Base-by-base conservation (phyloP, 352 stramenopile genomes). In the Aphanomyces cochlioides region DNA sequence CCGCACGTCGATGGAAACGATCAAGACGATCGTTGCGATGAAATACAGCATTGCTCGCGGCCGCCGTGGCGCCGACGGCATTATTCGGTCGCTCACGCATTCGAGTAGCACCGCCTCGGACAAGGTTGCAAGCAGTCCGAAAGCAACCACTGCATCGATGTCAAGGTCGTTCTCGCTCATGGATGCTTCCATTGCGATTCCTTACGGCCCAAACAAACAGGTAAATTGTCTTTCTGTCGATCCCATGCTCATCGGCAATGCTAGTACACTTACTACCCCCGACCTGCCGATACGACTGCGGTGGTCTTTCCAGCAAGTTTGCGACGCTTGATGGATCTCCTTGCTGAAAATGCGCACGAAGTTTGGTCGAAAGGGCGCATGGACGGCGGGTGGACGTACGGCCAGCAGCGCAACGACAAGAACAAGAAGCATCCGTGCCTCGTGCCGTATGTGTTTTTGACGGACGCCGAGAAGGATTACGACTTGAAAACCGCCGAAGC, bases 1-100 rank as follows among this genome's bases (percentile, higher is more conserved):
- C 67, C 84, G 86, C 19, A 93, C 87, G 64, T 93, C 86, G n/a
- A 79, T 94, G 57, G 86, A 94, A 70, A 94, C 86, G 36, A 86
- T 95, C 75, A 93, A 93, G 74, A 91, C 86, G 37, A 95, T 95
- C 56, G 58, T 93, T 43, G 90, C 91, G 37, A 92, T 95, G 86
- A 93, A 95, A 73, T 93, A 93, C 76, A 75, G 81, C 21, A 90
- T 95, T 60, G 78, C 80, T 37, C 83, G 86, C 17, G 54, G 75
- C 12, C 83, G 61, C 43, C 75, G 81, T 45, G 57, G 74, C 7
- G 74, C 83, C 19, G 82, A 81, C 57, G 90, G 82, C 10, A 90
- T 89, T 65, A 77, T 85, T 54, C 80, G 88, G 17, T 73, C 79
- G n/a, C 64, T 92, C 39, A 88, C 79, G 34, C 82, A 85, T 19